Evolutionary conservation across 768 basidiomycete genomes (phyloP).

Genomic region (Lentinus tigrinus): DNA sequence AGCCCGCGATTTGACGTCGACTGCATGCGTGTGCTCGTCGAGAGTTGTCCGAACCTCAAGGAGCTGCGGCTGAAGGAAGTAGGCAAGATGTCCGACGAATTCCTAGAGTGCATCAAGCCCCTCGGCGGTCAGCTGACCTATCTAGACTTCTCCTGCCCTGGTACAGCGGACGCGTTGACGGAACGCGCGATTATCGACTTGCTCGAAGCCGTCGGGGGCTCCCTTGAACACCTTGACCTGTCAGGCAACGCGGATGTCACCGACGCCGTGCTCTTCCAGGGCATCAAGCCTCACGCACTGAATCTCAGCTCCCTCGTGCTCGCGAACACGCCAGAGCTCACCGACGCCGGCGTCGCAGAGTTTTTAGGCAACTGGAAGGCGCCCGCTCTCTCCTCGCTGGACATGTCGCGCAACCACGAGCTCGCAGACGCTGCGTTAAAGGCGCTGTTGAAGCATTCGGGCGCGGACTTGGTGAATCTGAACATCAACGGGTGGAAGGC

Average conservation of each 20-base stretch:
- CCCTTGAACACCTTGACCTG: slow-evolving; percentile 64
- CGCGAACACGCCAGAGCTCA: slow-evolving; percentile 56
- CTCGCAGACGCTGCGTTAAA: slow-evolving; percentile 54
- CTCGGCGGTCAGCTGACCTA: slow-evolving; percentile 46
- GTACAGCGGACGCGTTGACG: slow-evolving; percentile 42
- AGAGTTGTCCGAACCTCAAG: slow-evolving; percentile 52
- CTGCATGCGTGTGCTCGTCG: slow-evolving; percentile 59
- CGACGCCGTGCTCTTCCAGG: slow-evolving; percentile 58
- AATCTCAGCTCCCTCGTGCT: slow-evolving; percentile 54
- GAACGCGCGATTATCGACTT: slow-evolving; percentile 58
- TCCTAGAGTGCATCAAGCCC: slow-evolving; percentile 50
- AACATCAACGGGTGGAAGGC: slow-evolving; percentile 80
- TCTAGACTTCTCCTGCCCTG: slow-evolving; percentile 72
- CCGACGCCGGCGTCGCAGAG: slow-evolving; percentile 63
- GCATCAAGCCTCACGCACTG: slow-evolving; percentile 50
- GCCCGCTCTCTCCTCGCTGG: slow-evolving; percentile 46
- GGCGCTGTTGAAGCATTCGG: slow-evolving; percentile 70
- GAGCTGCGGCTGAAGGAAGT: slow-evolving; percentile 80
- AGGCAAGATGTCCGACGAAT: slow-evolving; percentile 65
- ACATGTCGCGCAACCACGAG: slow-evolving; percentile 61
- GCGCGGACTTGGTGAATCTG: slow-evolving; percentile 52
- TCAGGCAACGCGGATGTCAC: slow-evolving; percentile 65
- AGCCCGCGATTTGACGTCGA: slow-evolving; percentile 81
- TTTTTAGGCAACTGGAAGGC: slow-evolving; percentile 64
- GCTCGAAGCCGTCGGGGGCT: slow-evolving; percentile 51